These are phyloP conservation scores for Solanum rostratum DNA, from an alignment of 257 asterid genomes.

Conservation along the genomic window DNA sequence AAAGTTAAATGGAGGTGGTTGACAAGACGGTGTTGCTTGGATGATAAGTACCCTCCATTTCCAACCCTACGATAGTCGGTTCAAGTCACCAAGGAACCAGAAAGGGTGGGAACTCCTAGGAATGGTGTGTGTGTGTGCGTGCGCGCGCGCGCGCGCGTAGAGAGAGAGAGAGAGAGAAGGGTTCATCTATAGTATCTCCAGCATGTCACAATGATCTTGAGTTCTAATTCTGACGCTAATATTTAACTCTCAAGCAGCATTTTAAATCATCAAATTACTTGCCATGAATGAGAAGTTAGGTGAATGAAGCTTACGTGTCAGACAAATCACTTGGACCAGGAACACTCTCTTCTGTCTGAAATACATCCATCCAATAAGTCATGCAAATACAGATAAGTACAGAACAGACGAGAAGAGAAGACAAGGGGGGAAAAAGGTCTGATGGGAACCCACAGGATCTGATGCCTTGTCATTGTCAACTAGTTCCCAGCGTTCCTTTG, in stretches of 20 bases:
- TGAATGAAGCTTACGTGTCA: slow-evolving; percentile 3
- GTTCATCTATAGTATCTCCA: not conserved
- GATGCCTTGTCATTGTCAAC: slow-evolving; percentile 1
- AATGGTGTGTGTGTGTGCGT: too few species aligned
- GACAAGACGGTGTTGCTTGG: not conserved
- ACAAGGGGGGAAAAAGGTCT: not conserved
- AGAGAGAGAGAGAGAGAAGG: not conserved
- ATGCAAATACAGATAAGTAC: not conserved
- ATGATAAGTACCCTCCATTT: not conserved
- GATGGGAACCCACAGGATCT: not conserved
- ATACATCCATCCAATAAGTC: not conserved
- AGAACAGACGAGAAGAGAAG: not conserved
- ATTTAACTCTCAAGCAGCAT: not conserved
- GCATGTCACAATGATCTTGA: not conserved
- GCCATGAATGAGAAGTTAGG: not conserved
- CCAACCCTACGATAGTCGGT: not conserved
- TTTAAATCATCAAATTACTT: not conserved
- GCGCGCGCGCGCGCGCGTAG: too few species aligned
- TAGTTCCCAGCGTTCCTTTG: slow-evolving; percentile 15
- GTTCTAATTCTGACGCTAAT: not conserved
- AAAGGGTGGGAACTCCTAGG: not conserved
- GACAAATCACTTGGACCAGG: not conserved
- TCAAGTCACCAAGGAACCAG: not conserved
- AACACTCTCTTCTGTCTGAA: slow-evolving; percentile 2
- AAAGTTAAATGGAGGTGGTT: not conserved